These are phyloP conservation scores for Conidiobolus incongruus DNA, from an alignment of 371 early-diverging fungal species.

Conservation along the genomic window DNA sequence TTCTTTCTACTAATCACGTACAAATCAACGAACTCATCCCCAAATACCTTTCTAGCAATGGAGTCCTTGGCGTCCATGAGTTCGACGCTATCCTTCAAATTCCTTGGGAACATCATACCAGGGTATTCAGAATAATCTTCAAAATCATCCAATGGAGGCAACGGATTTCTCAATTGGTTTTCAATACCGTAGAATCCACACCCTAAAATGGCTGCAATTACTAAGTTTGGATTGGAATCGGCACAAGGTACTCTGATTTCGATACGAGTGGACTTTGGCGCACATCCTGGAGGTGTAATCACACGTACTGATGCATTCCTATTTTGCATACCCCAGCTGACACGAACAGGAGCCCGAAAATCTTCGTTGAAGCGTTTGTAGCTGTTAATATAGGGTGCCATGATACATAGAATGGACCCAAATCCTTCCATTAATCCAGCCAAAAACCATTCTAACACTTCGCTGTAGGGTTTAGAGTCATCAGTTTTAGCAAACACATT, in stretches of 20 bases:
- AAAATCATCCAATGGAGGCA: conserved; percentile 9
- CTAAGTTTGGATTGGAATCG: conserved; percentile 61
- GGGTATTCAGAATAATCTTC: conserved; percentile 3
- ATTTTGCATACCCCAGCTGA: conserved; percentile 59
- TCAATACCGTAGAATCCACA: conserved; percentile 53
- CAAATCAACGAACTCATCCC: conserved; percentile 57
- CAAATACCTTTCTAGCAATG: conserved; percentile 48
- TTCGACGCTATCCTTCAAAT: conserved; percentile 34
- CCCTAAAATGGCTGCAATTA: conserved; percentile 51
- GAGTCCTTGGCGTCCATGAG: conserved; percentile 34
- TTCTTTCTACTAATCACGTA: conserved; percentile 41
- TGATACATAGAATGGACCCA: conserved; percentile 44
- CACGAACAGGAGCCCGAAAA: conserved; percentile 68
- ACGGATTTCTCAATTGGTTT: conserved; percentile 24
- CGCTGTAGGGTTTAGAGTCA: conserved; percentile 15
- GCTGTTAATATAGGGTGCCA: conserved; percentile 50
- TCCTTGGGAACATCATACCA: conserved; percentile 28
- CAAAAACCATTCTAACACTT: conserved; percentile 32
- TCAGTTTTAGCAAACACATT: conserved; percentile 22
- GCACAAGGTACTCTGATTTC: conserved; percentile 70
- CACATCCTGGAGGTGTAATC: conserved; percentile 45
- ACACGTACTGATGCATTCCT: conserved; percentile 51
- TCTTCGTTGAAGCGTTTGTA: conserved; percentile 63
- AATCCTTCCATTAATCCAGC: conserved; percentile 53
- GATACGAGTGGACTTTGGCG: conserved; percentile 33